Conservation (phyloP, 305 asterid genomes). For the Fraxinus albicans region DNA sequence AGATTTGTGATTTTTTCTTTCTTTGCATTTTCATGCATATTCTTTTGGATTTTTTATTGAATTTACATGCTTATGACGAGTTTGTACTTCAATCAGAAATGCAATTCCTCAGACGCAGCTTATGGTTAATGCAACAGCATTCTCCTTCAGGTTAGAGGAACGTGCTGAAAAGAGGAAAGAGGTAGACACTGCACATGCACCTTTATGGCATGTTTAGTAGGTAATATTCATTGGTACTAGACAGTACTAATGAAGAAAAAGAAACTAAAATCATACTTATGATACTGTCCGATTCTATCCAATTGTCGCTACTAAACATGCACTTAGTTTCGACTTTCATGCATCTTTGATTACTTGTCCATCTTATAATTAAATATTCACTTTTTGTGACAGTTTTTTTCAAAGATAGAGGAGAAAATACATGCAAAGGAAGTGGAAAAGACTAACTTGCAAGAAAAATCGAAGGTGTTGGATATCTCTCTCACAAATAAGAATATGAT, state of each 20-base stretch:
- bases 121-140: conserved; percentile 49
- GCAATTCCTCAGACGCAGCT: conserved; percentile 50
- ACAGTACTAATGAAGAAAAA: background rate
- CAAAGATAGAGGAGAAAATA: conserved; percentile 81
- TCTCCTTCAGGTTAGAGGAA: conserved; percentile 76
- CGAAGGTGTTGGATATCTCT: conserved; percentile 53
- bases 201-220: background rate
- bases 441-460: conserved; percentile 66
- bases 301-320: background rate
- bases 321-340: background rate
- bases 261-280: background rate
- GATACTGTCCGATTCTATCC: background rate
- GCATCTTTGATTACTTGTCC: background rate
- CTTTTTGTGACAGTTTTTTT: conserved; percentile 58
- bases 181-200: conserved; percentile 36
- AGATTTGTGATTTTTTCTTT: background rate
- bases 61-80: background rate
- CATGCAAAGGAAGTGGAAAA: conserved; percentile 83
- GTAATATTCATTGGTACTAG: background rate
- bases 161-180: conserved; percentile 91
- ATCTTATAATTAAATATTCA: background rate
- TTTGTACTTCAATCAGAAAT: conserved; percentile 37
- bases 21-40: background rate
- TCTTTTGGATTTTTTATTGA: background rate
- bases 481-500: background rate